Percentiles rank a stretch among this genome's conserved stretches.
Conservation (phyloP, 169 alveolate genomes). For the Eimeria maxima region DNA sequence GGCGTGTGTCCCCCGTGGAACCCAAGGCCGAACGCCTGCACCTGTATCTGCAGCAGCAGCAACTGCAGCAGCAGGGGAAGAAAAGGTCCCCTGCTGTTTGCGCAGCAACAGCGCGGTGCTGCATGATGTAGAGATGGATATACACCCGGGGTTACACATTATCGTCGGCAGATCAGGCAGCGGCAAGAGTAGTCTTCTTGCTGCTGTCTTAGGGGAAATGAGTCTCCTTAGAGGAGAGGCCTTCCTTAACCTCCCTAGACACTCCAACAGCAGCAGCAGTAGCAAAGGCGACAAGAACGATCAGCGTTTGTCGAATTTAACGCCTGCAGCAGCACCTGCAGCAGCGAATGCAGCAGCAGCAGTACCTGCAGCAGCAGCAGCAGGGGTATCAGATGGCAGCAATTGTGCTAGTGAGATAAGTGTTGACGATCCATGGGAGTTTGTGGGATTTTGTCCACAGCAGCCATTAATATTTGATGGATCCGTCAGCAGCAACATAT, state of each 20-base stretch:
- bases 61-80: too few species aligned
- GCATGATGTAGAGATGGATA: conserved; percentile 19
- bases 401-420: not conserved
- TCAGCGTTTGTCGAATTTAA: too few species aligned
- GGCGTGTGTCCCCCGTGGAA: not conserved
- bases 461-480: conserved; percentile 58
- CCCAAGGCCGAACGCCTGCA: not conserved
- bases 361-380: not conserved
- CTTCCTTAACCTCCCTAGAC: conserved; percentile 51
- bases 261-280: conserved; percentile 37
- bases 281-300: not conserved
- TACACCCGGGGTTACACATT: conserved; percentile 54
- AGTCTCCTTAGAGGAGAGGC: conserved; percentile 45
- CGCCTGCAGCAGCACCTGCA: not conserved
- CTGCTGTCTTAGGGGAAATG: conserved; percentile 56
- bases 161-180: conserved; percentile 57
- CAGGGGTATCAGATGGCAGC: not conserved
- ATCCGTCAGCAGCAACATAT: conserved; percentile 47
- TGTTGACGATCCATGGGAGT: not conserved
- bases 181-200: conserved; percentile 71
- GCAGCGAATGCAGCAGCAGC: not conserved
- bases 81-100: not conserved
- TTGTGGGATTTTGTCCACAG: conserved; percentile 49
- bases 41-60: too few species aligned
- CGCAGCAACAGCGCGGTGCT: conserved; percentile 74